phyloP scores from a whole-genome alignment of 2,329 filamentous ascomycete species.

The Colletotrichum somersetense region DNA sequence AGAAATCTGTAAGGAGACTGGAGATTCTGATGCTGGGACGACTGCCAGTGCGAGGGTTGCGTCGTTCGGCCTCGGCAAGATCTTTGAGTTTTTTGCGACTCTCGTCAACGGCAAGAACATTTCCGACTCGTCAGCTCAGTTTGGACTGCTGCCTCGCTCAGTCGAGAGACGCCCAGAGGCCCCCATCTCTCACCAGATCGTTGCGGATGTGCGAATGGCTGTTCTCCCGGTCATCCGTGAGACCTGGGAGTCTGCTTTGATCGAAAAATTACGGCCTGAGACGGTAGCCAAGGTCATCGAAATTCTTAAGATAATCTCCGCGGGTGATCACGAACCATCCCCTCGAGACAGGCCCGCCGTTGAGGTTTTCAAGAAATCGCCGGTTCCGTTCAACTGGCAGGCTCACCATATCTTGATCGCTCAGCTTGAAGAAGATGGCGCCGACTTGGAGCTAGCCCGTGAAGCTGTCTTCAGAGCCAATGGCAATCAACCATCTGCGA shows the following conservation, averaged over 20 bases:
- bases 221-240: conserved; percentile 81
- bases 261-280: conserved; percentile 82
- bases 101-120: conserved; percentile 84
- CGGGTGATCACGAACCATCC: conserved; percentile 80
- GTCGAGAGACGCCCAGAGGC: conserved; percentile 57
- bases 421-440: conserved; percentile 59
- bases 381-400: conserved; percentile 62
- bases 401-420: conserved; percentile 29
- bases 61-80: conserved; percentile 77
- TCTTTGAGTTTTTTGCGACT: conserved; percentile 83
- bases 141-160: conserved; percentile 56
- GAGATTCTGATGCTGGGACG: conserved; percentile 35
- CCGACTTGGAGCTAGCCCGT: conserved; percentile 72
- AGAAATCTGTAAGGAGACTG: conserved; percentile 60
- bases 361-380: conserved; percentile 59
- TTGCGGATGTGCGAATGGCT: conserved; percentile 86
- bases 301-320: conserved; percentile 82
- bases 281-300: conserved; percentile 85
- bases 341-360: conserved; percentile 45
- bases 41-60: conserved; percentile 38
- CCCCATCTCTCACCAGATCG: conserved; percentile 75
- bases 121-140: conserved; percentile 77
- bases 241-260: conserved; percentile 87
- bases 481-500: conserved; percentile 69
- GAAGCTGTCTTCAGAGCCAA: conserved; percentile 89